Conservation (phyloP, 1,284 basidiomycete species). For the Apiotrichum sp. region DNA sequence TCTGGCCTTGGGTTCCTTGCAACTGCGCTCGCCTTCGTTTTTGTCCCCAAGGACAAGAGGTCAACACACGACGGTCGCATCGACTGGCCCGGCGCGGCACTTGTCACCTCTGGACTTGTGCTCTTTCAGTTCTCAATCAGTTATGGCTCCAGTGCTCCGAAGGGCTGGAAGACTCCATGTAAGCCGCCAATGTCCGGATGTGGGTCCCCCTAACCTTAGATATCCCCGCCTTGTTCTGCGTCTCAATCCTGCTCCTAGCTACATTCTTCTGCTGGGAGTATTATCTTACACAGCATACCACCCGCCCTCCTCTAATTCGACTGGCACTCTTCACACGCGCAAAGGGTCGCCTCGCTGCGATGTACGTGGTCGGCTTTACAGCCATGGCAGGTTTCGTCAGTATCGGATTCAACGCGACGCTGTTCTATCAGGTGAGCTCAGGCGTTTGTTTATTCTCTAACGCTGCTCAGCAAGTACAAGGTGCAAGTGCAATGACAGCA, state of each 20-base stretch:
- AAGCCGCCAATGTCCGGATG: slow-evolving; percentile 28
- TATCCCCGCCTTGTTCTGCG: slow-evolving; percentile 53
- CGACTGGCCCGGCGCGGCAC: slow-evolving; percentile 14
- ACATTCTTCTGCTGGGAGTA: slow-evolving; percentile 63
- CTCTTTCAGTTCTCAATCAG: slow-evolving; percentile 68
- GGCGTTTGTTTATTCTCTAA: too few relatives aligned
- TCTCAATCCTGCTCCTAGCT: slow-evolving; percentile 58
- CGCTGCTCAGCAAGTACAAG: slow-evolving; percentile 9
- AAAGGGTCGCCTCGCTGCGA: slow-evolving; percentile 56
- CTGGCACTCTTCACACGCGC: slow-evolving; percentile 59
- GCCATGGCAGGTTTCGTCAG: slow-evolving; percentile 57
- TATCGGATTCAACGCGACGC: slow-evolving; percentile 8
- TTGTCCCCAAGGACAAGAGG: slow-evolving; percentile 5
- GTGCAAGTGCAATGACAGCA: slow-evolving; percentile 50
- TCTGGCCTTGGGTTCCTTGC: slow-evolving; percentile 6
- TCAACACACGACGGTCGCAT: not conserved
- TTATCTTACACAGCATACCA: slow-evolving; percentile 48
- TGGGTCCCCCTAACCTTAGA: slow-evolving; percentile 6
- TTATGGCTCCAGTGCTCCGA: slow-evolving; percentile 59
- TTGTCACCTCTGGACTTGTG: slow-evolving; percentile 17
- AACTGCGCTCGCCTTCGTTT: not conserved
- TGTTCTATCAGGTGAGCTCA: slow-evolving; percentile 13
- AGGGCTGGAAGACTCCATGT: slow-evolving; percentile 65
- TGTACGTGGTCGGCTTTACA: slow-evolving; percentile 59
- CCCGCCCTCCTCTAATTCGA: slow-evolving; percentile 57